These are phyloP conservation scores for Claviceps citrina DNA, from an alignment of 2,329 filamentous ascomycete species.

Conservation along the genomic window DNA sequence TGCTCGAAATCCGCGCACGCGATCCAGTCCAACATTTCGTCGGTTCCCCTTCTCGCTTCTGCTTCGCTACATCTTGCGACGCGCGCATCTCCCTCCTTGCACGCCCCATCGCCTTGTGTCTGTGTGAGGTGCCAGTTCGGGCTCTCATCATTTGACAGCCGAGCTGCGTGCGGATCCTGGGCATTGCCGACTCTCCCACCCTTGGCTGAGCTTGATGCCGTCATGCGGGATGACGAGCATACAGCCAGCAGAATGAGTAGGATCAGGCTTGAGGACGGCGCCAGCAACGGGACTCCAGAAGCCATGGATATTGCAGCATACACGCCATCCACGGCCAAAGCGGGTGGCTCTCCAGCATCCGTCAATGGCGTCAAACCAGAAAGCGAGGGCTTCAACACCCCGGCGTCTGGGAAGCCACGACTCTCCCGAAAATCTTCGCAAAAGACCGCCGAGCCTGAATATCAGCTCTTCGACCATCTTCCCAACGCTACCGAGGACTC, in stretches of 20 bases:
- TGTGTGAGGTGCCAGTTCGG: background rate
- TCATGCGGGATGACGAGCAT: constrained; percentile 28
- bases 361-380: constrained; percentile 27
- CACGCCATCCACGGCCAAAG: constrained; percentile 21
- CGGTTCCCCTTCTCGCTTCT: background rate
- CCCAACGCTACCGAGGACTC: constrained; percentile 69
- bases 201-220: constrained; percentile 5
- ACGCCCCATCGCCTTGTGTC: background rate
- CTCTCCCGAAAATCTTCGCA: constrained; percentile 58
- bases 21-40: constrained; percentile 1
- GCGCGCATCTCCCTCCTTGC: background rate
- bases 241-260: constrained; percentile 27
- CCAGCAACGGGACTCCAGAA: constrained; percentile 19
- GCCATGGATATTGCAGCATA: constrained; percentile 27
- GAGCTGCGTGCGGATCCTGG: background rate
- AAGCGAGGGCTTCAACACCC: constrained; percentile 28
- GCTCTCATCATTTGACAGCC: background rate
- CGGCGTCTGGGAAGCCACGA: constrained; percentile 44
- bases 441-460: constrained; percentile 44
- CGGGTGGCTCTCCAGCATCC: constrained; percentile 26
- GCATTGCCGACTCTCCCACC: background rate
- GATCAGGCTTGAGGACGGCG: constrained; percentile 28
- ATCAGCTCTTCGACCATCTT: constrained; percentile 55
- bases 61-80: constrained; percentile 2
- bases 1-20: constrained; percentile 3